Conservation (phyloP, 163 green algal genomes). For the Smithsoniella earleae region DNA sequence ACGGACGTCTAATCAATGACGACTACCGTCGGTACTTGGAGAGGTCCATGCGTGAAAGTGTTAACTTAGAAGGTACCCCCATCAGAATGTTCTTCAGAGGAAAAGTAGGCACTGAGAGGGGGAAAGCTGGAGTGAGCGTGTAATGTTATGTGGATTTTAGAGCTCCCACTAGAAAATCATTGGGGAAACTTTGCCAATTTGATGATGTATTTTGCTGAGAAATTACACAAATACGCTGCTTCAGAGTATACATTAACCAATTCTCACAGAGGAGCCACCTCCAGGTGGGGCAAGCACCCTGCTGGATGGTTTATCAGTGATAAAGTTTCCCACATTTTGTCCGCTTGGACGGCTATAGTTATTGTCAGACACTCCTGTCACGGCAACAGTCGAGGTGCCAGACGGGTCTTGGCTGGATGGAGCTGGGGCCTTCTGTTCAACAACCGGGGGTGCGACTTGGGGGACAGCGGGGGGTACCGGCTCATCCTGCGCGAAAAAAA, state of each 20-base stretch:
- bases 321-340: slow-evolving; percentile 76
- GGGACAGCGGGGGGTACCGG: too few relatives aligned
- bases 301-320: slow-evolving; percentile 59
- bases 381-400: too few relatives aligned
- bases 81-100: background rate
- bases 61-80: background rate
- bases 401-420: too few relatives aligned
- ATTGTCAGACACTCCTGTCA: slow-evolving; percentile 36
- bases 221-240: background rate
- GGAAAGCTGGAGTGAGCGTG: slow-evolving; percentile 33
- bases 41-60: background rate
- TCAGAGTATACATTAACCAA: slow-evolving; percentile 32
- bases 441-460: too few relatives aligned
- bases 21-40: slow-evolving; percentile 71
- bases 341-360: slow-evolving; percentile 45
- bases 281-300: slow-evolving; percentile 66
- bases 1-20: slow-evolving; percentile 77
- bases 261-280: slow-evolving; percentile 41
- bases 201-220: background rate
- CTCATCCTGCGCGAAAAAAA: too few relatives aligned
- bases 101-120: too few relatives aligned
- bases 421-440: too few relatives aligned
- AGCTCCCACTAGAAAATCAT: too few relatives aligned
- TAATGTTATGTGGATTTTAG: background rate
- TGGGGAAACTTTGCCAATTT: too few relatives aligned